Evolutionary conservation across 2,329 filamentous ascomycete genomes (phyloP).

Genomic region (Pseudogymnoascus verrucosus): DNA sequence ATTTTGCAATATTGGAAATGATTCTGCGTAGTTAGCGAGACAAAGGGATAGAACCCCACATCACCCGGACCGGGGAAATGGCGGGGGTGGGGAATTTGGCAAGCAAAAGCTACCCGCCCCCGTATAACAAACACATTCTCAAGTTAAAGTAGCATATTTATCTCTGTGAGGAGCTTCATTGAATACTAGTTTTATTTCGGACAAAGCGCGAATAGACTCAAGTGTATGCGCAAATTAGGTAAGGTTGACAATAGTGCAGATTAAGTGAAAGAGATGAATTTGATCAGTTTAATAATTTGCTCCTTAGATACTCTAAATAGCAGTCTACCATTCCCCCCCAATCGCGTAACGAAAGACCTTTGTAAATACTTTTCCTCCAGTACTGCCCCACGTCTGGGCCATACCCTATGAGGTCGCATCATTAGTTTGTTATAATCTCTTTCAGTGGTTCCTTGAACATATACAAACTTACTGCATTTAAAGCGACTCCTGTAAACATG

Average conservation of each 20-base stretch:
- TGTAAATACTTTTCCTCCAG: conserved; percentile 40
- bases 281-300: background rate
- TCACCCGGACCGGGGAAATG: background rate
- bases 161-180: background rate
- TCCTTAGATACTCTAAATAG: background rate
- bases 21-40: background rate
- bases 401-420: conserved; percentile 25
- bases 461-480: conserved; percentile 33
- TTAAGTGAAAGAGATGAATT: background rate
- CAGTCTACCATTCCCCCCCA: conserved; percentile 40
- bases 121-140: background rate
- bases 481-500: conserved; percentile 41
- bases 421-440: background rate
- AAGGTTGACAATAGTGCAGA: background rate
- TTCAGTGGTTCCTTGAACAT: background rate
- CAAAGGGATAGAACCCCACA: background rate
- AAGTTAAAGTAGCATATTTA: background rate
- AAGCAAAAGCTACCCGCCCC: background rate
- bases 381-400: conserved; percentile 41
- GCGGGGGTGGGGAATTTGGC: background rate
- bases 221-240: background rate
- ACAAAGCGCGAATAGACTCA: background rate
- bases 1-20: background rate
- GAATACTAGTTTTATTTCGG: background rate
- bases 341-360: conserved; percentile 43